Base-by-base conservation (phyloP, 2,329 filamentous ascomycete species). In the Periconia digitata region DNA sequence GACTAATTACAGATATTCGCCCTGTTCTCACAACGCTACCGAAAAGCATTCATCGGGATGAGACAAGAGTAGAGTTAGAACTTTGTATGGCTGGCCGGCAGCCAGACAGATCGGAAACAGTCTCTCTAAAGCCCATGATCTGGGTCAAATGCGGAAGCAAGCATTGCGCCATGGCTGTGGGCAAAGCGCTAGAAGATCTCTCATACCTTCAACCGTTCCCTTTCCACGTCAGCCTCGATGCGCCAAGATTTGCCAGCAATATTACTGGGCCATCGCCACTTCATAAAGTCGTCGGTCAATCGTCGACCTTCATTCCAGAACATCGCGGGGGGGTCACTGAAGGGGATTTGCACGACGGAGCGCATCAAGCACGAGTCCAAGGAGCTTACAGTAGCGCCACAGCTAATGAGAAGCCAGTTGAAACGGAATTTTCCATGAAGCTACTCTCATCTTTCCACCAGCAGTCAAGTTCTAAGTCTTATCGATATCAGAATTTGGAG, bases 111-210 rank as follows among this genome's bases (percentile, higher is more conserved):
- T 23, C 20, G 18, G 18, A 6, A 3, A 24, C 3, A 2, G 38
- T 54, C 10, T 12, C 16, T 3, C 35, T 54, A 6, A 41, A 23
- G 10, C 51, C 51, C 5, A 49, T 46, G 5, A 46, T 54, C 12
- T 49, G 42, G 45, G 49, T 54, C 17, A 44, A 48, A 15, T 54
- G 51, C 41, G 51, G 48, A n/a, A 40, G 48, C 27, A 47, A 43
- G 22, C 4, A 15, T 10, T 51, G 48, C 44, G 22, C 24, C 22
- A 40, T 46, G 18, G 43, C 17, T 20, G 37, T 54, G 3, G 23
- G 41, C 8, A 8, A 3, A 35, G 45, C 48, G 16, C 29, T 51
- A 2, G 27, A 40, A 18, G 45, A 51, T 27, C 24, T 51, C 6
- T 27, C 18, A 15, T 45, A 51, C 40, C 15, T 51, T n/a, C 27